These are phyloP conservation scores for Lanmaoa rubissima DNA, from an alignment of 768 basidiomycete genomes.

Conservation along the genomic window DNA sequence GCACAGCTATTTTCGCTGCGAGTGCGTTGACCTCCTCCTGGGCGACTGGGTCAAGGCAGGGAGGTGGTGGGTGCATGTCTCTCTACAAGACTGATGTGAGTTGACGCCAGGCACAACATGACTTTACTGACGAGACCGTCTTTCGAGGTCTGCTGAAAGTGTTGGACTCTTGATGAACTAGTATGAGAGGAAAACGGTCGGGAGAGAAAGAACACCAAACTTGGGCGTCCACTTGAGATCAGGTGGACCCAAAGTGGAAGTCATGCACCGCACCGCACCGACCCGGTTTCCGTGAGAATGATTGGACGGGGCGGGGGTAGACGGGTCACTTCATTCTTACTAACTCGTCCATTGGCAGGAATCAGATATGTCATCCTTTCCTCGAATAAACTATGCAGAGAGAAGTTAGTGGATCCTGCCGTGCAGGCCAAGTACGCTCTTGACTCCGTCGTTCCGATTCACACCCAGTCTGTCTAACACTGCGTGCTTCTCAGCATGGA, in stretches of 20 bases:
- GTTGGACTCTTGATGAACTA: not conserved
- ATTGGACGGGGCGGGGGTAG: too few species aligned
- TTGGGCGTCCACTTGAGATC: not conserved
- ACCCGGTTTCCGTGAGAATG: too few species aligned
- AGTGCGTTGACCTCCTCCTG: slow-evolving; percentile 29
- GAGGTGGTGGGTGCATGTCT: slow-evolving; percentile 16
- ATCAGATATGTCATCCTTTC: not conserved
- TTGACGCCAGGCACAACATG: slow-evolving; percentile 10
- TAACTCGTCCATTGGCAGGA: not conserved
- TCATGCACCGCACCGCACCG: too few species aligned
- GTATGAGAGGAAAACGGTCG: not conserved
- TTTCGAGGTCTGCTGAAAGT: slow-evolving; percentile 15
- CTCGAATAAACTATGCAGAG: too few species aligned
- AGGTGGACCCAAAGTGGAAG: slow-evolving; percentile 3
- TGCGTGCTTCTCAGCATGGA: not conserved
- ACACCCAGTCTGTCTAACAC: not conserved
- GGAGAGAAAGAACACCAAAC: not conserved
- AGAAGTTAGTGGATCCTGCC: not conserved
- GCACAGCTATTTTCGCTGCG: slow-evolving; percentile 14
- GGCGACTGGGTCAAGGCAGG: slow-evolving; percentile 20
- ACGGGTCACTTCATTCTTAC: too few species aligned
- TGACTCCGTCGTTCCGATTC: not conserved
- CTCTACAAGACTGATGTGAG: slow-evolving; percentile 22
- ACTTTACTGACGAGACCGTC: slow-evolving; percentile 26
- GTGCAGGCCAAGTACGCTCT: not conserved